Base-by-base conservation (phyloP, 352 stramenopile species). In the Phytophthora sansomeana region DNA sequence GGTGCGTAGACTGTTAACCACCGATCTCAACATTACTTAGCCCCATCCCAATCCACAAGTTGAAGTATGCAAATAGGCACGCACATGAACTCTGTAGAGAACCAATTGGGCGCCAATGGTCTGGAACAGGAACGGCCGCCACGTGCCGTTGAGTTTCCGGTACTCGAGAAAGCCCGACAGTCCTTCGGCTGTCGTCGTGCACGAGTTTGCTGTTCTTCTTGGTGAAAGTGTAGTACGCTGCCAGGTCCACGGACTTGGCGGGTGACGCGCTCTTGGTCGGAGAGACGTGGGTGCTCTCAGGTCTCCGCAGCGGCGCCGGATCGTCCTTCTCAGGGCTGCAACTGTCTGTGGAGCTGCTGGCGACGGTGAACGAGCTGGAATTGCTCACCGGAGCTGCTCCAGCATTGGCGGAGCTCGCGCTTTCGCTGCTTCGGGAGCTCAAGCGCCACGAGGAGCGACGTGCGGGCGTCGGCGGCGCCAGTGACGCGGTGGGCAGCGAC, bases 81-180 rank as follows among this genome's bases (percentile, higher is more conserved):
- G 36, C 48, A 92, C 84, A 59, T 90, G 78, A 13, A 91, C 78
- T 49, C 82, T 74, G 52, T 90, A 93, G 46, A 93, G 76, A 43
- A 90, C 68, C 41, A 93, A 67, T 61, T 90, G 81, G 35, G 77
- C 85, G 33, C 78, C 85, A 35, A 79, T 76, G 4, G 82, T 93
- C 72, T 93, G 84, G 63, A 93, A 93, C 26, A 93, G 75, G 59
- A 93, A 91, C 35, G 82, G 77, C 7, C 83, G 79, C 84, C 84
- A 93, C 26, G 78, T 81, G 30, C 84, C 84, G 38, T 93, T 86
- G 21, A 91, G 70, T 53, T 84, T 87, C 43, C 75, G 71, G 60
- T 93, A 91, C 44, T 93, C 85, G 8, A 93, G 67, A 26, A 93
- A 93, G 0, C 85, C 85, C 28, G 65, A 78, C n/a, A 78, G 36